Conservation (phyloP, 169 alveolate genomes). For the Cryptosporidium felis region DNA sequence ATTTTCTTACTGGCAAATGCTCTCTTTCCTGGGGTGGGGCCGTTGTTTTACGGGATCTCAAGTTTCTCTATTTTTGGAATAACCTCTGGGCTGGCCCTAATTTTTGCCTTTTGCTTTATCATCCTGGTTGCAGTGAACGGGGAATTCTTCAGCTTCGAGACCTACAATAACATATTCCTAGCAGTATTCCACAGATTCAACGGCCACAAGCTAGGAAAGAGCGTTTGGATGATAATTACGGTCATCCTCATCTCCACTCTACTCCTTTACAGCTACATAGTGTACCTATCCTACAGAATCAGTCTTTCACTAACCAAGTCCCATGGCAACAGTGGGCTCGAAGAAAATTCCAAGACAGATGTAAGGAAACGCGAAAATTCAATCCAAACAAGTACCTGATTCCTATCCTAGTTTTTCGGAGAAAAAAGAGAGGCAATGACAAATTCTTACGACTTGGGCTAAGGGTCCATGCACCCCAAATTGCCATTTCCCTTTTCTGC, state of each 20-base stretch:
- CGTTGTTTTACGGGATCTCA: slow-evolving; percentile 30
- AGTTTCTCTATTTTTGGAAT: slow-evolving; percentile 7
- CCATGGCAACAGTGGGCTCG: not conserved
- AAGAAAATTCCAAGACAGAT: not conserved
- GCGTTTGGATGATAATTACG: not conserved
- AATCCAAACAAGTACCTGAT: not conserved
- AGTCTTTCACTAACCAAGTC: not conserved
- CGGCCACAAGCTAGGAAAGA: slow-evolving; percentile 7
- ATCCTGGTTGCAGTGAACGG: slow-evolving; percentile 27
- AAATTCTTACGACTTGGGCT: too few relatives aligned
- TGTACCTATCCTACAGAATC: not conserved
- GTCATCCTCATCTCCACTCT: not conserved
- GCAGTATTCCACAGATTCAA: not conserved
- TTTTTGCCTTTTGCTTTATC: slow-evolving; percentile 2
- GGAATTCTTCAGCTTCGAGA: slow-evolving; percentile 19
- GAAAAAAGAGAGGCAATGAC: too few relatives aligned
- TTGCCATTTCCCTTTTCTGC: too few relatives aligned
- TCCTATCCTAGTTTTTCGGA: too few relatives aligned
- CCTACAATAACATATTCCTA: not conserved
- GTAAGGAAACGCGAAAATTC: not conserved
- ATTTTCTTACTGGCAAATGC: not conserved
- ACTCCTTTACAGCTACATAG: not conserved
- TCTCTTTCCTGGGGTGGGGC: slow-evolving; percentile 48
- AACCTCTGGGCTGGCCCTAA: not conserved
- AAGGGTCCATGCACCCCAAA: too few relatives aligned